These are phyloP conservation scores for Trypanosoma congolense DNA, from an alignment of 208 protist genomes.

Conservation along the genomic window DNA sequence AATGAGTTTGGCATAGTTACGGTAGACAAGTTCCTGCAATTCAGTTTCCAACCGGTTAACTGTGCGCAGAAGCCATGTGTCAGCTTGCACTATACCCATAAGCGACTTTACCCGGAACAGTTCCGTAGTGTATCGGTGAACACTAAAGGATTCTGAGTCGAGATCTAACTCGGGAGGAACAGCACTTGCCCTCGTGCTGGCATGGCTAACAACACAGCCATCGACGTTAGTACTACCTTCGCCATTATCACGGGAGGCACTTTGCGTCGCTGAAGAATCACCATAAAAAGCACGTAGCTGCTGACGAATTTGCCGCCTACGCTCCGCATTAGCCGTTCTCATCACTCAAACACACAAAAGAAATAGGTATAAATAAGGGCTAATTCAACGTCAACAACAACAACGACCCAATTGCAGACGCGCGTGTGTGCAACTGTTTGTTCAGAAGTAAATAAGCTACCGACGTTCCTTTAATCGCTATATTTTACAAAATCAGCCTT, in stretches of 20 bases:
- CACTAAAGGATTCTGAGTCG: slow-evolving; percentile 83
- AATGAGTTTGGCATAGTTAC: slow-evolving; percentile 99
- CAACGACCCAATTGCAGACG: not conserved
- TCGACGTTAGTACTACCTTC: no score
- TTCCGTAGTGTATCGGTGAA: slow-evolving; percentile 72
- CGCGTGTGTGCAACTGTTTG: not conserved
- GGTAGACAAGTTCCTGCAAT: slow-evolving; percentile 98
- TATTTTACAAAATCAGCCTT: no score
- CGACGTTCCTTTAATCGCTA: no score
- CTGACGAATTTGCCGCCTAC: slow-evolving; percentile 56
- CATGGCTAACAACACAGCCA: no score
- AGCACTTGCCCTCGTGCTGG: slow-evolving; percentile 1
- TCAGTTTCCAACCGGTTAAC: slow-evolving; percentile 88
- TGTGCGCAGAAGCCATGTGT: slow-evolving; percentile 70
- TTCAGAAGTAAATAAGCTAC: no score
- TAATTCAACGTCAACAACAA: not conserved
- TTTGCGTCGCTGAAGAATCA: slow-evolving; percentile 29
- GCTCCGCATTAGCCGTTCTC: slow-evolving; percentile 28
- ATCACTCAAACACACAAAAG: slow-evolving; percentile 5
- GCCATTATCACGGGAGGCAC: slow-evolving; percentile 7
- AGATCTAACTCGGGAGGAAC: slow-evolving; percentile 67
- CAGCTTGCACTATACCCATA: slow-evolving; percentile 70
- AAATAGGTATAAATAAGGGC: not conserved
- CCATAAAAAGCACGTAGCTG: slow-evolving; percentile 85
- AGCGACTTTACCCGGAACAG: slow-evolving; percentile 67